Base-by-base conservation (phyloP, 1,139 yeast species). In the Diutina rugosa region DNA sequence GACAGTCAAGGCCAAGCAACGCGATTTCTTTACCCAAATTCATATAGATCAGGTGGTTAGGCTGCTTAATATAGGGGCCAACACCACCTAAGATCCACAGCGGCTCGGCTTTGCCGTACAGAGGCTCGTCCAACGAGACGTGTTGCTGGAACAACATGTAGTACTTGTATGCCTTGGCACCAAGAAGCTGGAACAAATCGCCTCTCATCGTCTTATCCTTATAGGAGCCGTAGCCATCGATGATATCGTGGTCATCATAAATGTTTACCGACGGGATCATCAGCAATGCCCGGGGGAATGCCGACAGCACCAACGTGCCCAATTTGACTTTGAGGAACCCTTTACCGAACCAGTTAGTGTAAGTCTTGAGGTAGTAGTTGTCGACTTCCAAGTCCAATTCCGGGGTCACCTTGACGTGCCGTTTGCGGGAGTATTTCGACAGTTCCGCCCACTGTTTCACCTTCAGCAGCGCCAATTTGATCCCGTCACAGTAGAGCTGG, bases 171-270 rank as follows among this genome's bases (percentile, higher is more conserved):
- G 97, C 97, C 21, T 81, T 72, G 59, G 79, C 78, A 8, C 97
- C 97, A 51, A 91, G 78, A 10, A 85, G 80, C 57, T 71, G 68
- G 67, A 91, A 88, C 26, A 88, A 79, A 0, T 82, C 82, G 41
- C 84, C 80, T 1, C 65, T 64, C 97, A 90, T 90, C 54, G 96
- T 88, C 1, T 69, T 59, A 61, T 89, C 88, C 55, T 77, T 76
- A 69, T 91, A 91, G 1, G 96, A 87, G 1, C 98, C 99, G 70
- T 83, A 93, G 3, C 98, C 99, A 67, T 91, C 99, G 62, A 93
- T 90, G 57, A 91, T 87, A 68, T 90, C 97, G 69, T 91, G 97
- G 67, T 87, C 93, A 68, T 93, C 98, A 70, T 73, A 90, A 47
- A 91, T 81, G 67, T 90, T 91, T 57, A 91, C 76, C 55, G 85